Conservation (phyloP, 2,329 filamentous ascomycete species). For the Colletotrichum lini region DNA sequence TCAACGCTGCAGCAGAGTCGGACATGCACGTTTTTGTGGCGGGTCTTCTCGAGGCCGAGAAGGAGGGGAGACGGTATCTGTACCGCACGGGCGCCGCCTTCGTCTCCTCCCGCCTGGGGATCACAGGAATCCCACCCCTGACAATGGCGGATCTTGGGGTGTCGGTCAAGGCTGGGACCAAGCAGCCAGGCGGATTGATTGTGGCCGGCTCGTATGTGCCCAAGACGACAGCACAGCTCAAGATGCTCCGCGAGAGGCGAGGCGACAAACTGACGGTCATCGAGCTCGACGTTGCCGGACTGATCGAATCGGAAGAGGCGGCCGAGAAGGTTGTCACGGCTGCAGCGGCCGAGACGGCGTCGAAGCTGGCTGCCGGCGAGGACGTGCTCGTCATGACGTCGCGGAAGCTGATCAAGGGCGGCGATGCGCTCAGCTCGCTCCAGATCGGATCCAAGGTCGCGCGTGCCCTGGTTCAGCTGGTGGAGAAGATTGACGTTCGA, state of each 20-base stretch:
- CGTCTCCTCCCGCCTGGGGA: slow-evolving; percentile 65
- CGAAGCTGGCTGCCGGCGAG: slow-evolving; percentile 56
- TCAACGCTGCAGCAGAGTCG: slow-evolving; percentile 67
- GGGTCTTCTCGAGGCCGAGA: slow-evolving; percentile 58
- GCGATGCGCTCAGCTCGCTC: slow-evolving; percentile 64
- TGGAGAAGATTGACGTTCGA: slow-evolving; percentile 60
- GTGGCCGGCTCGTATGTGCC: slow-evolving; percentile 72
- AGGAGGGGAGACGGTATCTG: slow-evolving; percentile 52
- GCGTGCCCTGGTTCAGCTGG: slow-evolving; percentile 63
- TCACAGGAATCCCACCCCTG: slow-evolving; percentile 65
- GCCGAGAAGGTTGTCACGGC: slow-evolving; percentile 28
- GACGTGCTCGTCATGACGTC: slow-evolving; percentile 74
- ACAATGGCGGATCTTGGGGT: slow-evolving; percentile 60
- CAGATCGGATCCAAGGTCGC: slow-evolving; percentile 69
- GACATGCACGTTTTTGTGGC: slow-evolving; percentile 70
- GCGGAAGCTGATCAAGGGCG: slow-evolving; percentile 60
- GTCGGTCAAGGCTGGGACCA: slow-evolving; percentile 39
- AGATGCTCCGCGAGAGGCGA: slow-evolving; percentile 41
- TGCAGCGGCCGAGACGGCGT: slow-evolving; percentile 42
- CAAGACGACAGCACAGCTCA: slow-evolving; percentile 65
- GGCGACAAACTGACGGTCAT: slow-evolving; percentile 41
- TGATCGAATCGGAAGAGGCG: slow-evolving; percentile 33
- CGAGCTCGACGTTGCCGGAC: slow-evolving; percentile 42
- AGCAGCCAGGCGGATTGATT: slow-evolving; percentile 61
- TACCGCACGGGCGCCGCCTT: slow-evolving; percentile 60